Evolutionary conservation across 192 early-diverging fungal species (phyloP).

Genomic region (Pilobolus umbonatus): DNA sequence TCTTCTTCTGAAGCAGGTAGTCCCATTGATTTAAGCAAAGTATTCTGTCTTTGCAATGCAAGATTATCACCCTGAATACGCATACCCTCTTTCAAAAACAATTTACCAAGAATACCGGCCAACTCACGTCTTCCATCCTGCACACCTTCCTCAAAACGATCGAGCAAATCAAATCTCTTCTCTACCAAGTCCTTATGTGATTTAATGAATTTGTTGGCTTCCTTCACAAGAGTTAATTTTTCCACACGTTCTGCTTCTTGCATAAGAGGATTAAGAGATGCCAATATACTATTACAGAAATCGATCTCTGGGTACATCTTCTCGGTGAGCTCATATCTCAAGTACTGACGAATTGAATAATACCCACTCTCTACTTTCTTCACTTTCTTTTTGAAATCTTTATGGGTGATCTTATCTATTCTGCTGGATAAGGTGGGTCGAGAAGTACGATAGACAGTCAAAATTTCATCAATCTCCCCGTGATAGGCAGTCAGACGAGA

Average conservation of each 20-base stretch:
- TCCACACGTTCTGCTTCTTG: conserved; percentile 73
- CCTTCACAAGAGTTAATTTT: conserved; percentile 46
- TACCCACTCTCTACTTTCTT: conserved; percentile 61
- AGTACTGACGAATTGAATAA: conserved; percentile 49
- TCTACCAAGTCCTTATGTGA: conserved; percentile 49
- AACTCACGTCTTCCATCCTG: conserved; percentile 63
- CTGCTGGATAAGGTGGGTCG: conserved; percentile 24
- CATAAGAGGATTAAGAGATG: conserved; percentile 65
- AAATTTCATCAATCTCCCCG: conserved; percentile 19
- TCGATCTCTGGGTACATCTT: conserved; percentile 26
- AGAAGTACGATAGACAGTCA: background rate
- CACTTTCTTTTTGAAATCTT: conserved; percentile 63
- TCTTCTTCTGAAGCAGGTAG: conserved; percentile 19
- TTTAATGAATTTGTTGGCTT: conserved; percentile 51
- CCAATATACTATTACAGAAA: conserved; percentile 47
- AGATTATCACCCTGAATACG: conserved; percentile 58
- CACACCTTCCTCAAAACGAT: conserved; percentile 65
- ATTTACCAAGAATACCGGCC: conserved; percentile 64
- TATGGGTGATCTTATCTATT: conserved; percentile 56
- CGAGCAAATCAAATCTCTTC: conserved; percentile 56
- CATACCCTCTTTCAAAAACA: conserved; percentile 73
- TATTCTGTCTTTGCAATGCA: conserved; percentile 48
- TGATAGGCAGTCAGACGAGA: background rate
- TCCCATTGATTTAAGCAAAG: conserved; percentile 49
- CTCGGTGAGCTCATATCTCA: conserved; percentile 39